Base-by-base conservation (phyloP, 2,329 filamentous ascomycete species). In the Blastomyces percursus region DNA sequence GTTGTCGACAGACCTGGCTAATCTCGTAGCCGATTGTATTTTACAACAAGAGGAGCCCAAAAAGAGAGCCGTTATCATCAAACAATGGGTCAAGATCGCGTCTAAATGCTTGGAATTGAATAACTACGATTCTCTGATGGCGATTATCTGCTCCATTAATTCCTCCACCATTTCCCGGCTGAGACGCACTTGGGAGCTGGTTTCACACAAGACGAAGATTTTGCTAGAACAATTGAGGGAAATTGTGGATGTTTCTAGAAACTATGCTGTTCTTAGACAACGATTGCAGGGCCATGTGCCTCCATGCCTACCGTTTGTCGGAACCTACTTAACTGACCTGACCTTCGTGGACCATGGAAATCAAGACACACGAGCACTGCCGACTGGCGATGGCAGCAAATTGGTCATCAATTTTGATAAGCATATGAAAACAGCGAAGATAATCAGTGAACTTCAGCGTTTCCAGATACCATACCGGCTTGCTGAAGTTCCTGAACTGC, bases 381-480 rank as follows among this genome's bases (percentile, higher is more conserved):
- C 84, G 0, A 80, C 71, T 16, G 84, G 89, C n/a, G 82, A 86
- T 38, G 77, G 79, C 35, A 83, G 63, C 32, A 82, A 90, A 69
- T 85, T 86, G 0, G 90, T 97, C 40, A 91, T 99, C 81, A 99
- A 99, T 77, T 97, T 96, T 70, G 93, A 97, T 80, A 97, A 97
- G 78, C 91, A 97, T 73, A 89, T 86, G 69, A 90, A 91, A 68
- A 97, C 92, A 2, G 92, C 93, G 55, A 94, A 92, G 76, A 95
- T 97, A 71, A 96, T 99, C 69, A 90, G 90, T 66, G 93, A 97
- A 69, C 83, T 99, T 8, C 94, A 99, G 74, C 87, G 92, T 21
- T 97, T 97, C 79, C 94, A 99, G 76, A 90, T 96, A 24, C 91
- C 92, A 0, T 97, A 97, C 74, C 84, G 88, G 7, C 82, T 99